These are phyloP conservation scores for Coemansia sp. DNA, from an alignment of 192 early-diverging fungal genomes.

Conservation along the genomic window DNA sequence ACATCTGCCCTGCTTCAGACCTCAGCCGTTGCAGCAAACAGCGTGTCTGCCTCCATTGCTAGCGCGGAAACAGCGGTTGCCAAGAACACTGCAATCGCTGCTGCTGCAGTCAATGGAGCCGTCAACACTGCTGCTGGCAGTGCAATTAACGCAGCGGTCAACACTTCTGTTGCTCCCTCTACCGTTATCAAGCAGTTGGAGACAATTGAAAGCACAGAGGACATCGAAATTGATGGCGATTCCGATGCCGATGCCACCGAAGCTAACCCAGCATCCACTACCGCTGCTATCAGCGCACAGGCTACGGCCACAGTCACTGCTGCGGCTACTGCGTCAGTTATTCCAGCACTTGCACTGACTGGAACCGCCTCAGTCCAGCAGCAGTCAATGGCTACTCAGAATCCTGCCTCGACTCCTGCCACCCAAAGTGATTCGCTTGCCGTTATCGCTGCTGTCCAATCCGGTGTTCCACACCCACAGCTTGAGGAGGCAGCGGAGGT, in stretches of 20 bases:
- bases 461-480: slow-evolving; percentile 11
- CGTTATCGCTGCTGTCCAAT: slow-evolving; percentile 38
- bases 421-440: slow-evolving; percentile 10
- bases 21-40: background rate
- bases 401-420: too few relatives aligned
- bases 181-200: background rate
- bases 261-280: slow-evolving; percentile 3
- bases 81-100: background rate
- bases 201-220: too few relatives aligned
- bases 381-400: too few relatives aligned
- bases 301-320: background rate
- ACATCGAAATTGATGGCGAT: too few relatives aligned
- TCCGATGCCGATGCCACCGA: background rate
- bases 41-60: background rate
- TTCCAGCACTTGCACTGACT: too few relatives aligned
- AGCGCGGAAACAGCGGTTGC: background rate
- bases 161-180: slow-evolving; percentile 5
- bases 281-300: background rate
- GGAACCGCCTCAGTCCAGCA: too few relatives aligned
- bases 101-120: background rate
- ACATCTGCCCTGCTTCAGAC: background rate
- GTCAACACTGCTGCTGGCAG: background rate
- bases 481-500: background rate
- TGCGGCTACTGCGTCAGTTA: too few relatives aligned
- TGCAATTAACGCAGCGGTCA: slow-evolving; percentile 3